Evolutionary conservation across 495 filamentous ascomycete species (phyloP), one percentile per base, ranked within the genome.

Genomic region (Podospora pseudocomata): DNA sequence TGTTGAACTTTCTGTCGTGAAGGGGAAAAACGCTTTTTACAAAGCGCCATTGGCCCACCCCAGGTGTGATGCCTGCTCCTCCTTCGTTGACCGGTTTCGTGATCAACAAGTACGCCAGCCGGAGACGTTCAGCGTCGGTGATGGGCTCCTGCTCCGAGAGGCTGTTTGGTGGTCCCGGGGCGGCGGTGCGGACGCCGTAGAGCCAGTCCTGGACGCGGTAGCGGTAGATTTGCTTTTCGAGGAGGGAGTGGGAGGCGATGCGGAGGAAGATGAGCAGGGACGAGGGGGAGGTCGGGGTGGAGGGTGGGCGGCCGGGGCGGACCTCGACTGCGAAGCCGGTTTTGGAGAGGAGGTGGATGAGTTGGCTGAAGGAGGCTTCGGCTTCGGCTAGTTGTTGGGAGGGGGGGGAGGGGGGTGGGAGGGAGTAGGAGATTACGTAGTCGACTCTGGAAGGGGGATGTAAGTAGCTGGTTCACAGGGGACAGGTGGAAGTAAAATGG

Each of bases 151-250:
- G 79, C 53, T 85, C 79, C 30, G 85, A 84, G 56, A 85, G 80
- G 64, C 87, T 82, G 27, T 84, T 80, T 64, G 87, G 82, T 32
- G 88, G 88, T 66, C 91, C 89, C 1, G 94, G 96, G 32, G 94
- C 90, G 18, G 85, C 83, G 68, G 89, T 83, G 56, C 93, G 89
- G 53, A 97, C 90, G 39, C 95, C 93, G 80, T 94, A 90, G 28
- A 98, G 89, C 95, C 95, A 99, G 81, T 99, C 96, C 73, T 93
- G 92, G 60, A 97, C 89, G 63, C 95, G 93, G 72, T 73, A 71
- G 60, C 87, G 86, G 72, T 93, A 92, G 65, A 91, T 86, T 61
- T 90, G 86, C 58, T 77, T 79, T 66, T 81, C 78, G 63, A 94
- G 79, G 66, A 89, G 84, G 67, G 84, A 78, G 54, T 88, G 81